A percentile compares a stretch with the other conserved stretches of the same genome.
Conservation (phyloP, 2,329 filamentous ascomycete species). For the Xylariales sp. region DNA sequence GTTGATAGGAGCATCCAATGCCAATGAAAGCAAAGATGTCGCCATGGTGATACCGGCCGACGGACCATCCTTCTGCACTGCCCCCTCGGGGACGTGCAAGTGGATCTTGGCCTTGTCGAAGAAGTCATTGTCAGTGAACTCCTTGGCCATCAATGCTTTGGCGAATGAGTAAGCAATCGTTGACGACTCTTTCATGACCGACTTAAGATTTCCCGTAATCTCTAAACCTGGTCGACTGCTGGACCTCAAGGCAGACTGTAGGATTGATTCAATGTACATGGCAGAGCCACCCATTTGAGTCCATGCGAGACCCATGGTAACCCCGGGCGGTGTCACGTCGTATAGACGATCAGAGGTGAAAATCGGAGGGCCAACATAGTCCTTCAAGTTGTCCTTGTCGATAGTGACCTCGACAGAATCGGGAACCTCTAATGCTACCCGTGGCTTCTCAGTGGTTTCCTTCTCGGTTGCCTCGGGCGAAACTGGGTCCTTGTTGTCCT, state of each 20-base stretch:
- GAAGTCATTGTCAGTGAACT: conserved; percentile 88
- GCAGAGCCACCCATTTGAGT: conserved; percentile 95
- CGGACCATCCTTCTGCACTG: conserved; percentile 89
- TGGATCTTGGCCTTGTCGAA: conserved; percentile 95
- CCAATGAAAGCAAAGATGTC: conserved; percentile 82
- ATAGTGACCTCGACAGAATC: conserved; percentile 83
- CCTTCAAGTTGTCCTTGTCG: conserved; percentile 83
- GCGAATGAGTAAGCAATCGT: conserved; percentile 93
- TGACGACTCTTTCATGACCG: conserved; percentile 97
- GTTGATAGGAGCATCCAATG: conserved; percentile 70
- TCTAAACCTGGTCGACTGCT: conserved; percentile 75
- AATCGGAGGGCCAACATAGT: conserved; percentile 92
- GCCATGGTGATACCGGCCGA: conserved; percentile 98
- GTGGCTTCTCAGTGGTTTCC: conserved; percentile 65
- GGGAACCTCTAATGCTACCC: conserved; percentile 75
- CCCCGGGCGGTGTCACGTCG: conserved; percentile 86
- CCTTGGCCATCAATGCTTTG: conserved; percentile 79
- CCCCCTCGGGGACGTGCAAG: conserved; percentile 93
- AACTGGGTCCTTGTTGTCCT: conserved; percentile 31
- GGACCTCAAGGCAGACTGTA: conserved; percentile 74
- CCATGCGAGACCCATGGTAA: conserved; percentile 97
- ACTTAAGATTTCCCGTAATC: conserved; percentile 90
- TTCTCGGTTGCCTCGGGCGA: conserved; percentile 44
- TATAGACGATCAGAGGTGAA: conserved; percentile 96
- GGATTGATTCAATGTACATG: conserved; percentile 93